These are phyloP conservation scores for Sordariomycetes sp. DNA, from an alignment of 2,329 filamentous ascomycete species.

Conservation along the genomic window DNA sequence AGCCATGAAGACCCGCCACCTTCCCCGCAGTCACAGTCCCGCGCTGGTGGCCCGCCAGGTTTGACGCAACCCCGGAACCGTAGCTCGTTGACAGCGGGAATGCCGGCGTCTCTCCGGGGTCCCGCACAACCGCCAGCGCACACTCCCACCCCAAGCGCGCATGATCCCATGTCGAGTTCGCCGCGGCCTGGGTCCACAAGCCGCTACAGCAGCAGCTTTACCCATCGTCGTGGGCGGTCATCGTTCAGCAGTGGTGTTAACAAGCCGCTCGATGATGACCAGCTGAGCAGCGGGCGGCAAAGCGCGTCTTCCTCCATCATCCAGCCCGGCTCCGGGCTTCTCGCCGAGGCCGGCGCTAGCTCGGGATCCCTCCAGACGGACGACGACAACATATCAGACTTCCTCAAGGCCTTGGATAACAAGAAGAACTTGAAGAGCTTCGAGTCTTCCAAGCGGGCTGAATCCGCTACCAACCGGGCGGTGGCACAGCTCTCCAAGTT, in stretches of 20 bases:
- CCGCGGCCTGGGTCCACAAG: constrained; percentile 70
- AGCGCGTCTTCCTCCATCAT: constrained; percentile 59
- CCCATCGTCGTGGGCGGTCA: constrained; percentile 66
- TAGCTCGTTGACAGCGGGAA: constrained; percentile 63
- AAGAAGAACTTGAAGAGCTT: constrained; percentile 81
- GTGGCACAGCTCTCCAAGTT: constrained; percentile 76
- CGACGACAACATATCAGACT: constrained; percentile 88
- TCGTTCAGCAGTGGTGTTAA: constrained; percentile 62
- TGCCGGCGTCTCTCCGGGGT: constrained; percentile 61
- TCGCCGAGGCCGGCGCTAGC: constrained; percentile 61
- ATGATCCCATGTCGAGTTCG: constrained; percentile 48
- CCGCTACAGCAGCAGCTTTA: constrained; percentile 90
- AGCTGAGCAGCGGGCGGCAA: constrained; percentile 69
- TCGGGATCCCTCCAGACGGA: constrained; percentile 62
- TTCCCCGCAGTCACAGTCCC: constrained; percentile 39
- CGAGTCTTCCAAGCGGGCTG: constrained; percentile 53
- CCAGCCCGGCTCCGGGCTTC: constrained; percentile 68
- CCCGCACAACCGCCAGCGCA: constrained; percentile 48
- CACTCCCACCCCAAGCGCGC: constrained; percentile 30
- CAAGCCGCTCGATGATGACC: constrained; percentile 58
- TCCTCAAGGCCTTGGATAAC: constrained; percentile 77
- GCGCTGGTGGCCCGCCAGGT: constrained; percentile 3
- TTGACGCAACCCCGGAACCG: constrained; percentile 38
- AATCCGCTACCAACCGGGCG: constrained; percentile 63
- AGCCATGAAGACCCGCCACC: constrained; percentile 40